Base-by-base conservation (phyloP, 169 alveolate species). In the Hepatocystis sp. region DNA sequence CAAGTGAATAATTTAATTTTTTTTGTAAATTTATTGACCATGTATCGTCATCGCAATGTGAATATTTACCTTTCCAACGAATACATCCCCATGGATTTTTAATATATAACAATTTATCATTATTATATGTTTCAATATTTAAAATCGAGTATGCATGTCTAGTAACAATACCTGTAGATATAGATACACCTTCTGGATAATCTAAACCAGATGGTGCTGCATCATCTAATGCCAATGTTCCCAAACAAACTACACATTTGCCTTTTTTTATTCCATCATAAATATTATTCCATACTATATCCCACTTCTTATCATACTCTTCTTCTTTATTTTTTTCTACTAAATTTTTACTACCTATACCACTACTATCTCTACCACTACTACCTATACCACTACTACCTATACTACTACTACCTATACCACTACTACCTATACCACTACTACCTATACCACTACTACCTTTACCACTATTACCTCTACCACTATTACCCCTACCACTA, bases 11-110 rank as follows among this genome's bases (percentile, higher is more conserved):
- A 11, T 66, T 84, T 28, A 91, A 64, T 28, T 68, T 42, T 25
- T 61, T 71, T 47, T 85, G 85, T 15, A 93, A 49, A 36, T 90
- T 85, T 30, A 42, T 84, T 39, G 90, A 86, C 95, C 95, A 89
- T 7, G 92, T 84, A 28, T 28, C 61, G 4, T 23, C 68, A 65
- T 94, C 97, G 39, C 64, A 44, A 21, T 92, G 93, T 2, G 96
- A 92, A 67, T 91, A 94, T 40, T 84, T 88, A 10, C 97, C 96
- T 52, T 91, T 96, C 97, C 98, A 97, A 13, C 97, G 85, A 42
- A 95, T 91, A 53, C 93, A 91, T 15, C 99, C 98, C 99, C 99
- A 97, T 0, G 99, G 99, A 51, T 97, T 97, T 64, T 96, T 96
- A 15, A 96, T 92, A 49, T 93, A 93, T 61, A 96, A 34, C 53